Evolutionary conservation across 2,329 filamentous ascomycete genomes (phyloP).

Genomic region (Neocatenulostroma microsporum): DNA sequence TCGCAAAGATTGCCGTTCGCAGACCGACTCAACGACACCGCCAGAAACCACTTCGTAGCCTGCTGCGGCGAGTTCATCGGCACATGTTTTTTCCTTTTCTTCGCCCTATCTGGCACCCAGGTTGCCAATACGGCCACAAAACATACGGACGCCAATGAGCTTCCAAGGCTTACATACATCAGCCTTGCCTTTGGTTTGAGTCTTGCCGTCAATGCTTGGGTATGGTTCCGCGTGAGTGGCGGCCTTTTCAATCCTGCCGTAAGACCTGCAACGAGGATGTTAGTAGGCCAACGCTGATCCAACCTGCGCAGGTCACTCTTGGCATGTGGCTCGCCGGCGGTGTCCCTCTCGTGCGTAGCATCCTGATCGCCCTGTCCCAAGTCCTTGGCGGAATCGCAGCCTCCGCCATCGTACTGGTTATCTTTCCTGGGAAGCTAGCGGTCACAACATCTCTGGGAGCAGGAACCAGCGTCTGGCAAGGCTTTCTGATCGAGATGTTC

Average conservation of each 20-base stretch:
- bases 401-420: slow-evolving; percentile 48
- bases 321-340: slow-evolving; percentile 53
- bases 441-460: slow-evolving; percentile 51
- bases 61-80: slow-evolving; percentile 43
- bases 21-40: slow-evolving; percentile 18
- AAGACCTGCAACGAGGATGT: slow-evolving; percentile 20
- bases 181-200: slow-evolving; percentile 30
- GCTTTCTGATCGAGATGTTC: slow-evolving; percentile 61
- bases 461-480: slow-evolving; percentile 47
- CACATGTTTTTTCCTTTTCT: slow-evolving; percentile 45
- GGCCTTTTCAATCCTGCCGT: slow-evolving; percentile 26
- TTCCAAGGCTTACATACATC: slow-evolving; percentile 20
- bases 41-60: slow-evolving; percentile 26
- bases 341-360: slow-evolving; percentile 46
- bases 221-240: slow-evolving; percentile 26
- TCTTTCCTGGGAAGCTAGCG: slow-evolving; percentile 51
- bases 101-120: slow-evolving; percentile 41
- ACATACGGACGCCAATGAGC: slow-evolving; percentile 3
- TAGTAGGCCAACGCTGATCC: background rate
- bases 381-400: slow-evolving; percentile 53
- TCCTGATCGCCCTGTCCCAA: slow-evolving; percentile 50
- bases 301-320: slow-evolving; percentile 39
- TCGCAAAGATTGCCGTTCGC: slow-evolving; percentile 28
- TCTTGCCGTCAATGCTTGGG: slow-evolving; percentile 31
- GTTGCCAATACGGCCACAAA: slow-evolving; percentile 40